These are phyloP conservation scores for Lasiodiplodia theobromae DNA, from an alignment of 2,329 filamentous ascomycete genomes.

Conservation along the genomic window DNA sequence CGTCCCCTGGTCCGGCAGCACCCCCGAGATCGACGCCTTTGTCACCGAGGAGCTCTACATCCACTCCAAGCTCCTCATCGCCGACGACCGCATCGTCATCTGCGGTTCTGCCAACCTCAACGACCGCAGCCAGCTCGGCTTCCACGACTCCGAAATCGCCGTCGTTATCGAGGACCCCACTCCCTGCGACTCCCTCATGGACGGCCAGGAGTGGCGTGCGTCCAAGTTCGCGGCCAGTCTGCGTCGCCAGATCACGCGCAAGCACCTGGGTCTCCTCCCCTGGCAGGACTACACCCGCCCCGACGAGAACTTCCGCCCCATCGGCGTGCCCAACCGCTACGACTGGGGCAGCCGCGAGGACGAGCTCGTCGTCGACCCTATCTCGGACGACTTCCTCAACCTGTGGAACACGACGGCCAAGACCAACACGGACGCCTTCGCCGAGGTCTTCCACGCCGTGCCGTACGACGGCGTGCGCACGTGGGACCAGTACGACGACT, in stretches of 20 bases:
- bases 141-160: slow-evolving; percentile 89
- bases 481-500: slow-evolving; percentile 77
- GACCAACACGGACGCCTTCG: slow-evolving; percentile 82
- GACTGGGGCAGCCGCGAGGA: slow-evolving; percentile 57
- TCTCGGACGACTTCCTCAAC: slow-evolving; percentile 70
- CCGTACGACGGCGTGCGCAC: slow-evolving; percentile 72
- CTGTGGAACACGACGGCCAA: slow-evolving; percentile 78
- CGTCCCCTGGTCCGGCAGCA: slow-evolving; percentile 65
- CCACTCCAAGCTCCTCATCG: slow-evolving; percentile 77
- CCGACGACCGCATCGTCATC: slow-evolving; percentile 81
- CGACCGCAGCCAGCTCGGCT: slow-evolving; percentile 78
- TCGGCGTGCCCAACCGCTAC: slow-evolving; percentile 62
- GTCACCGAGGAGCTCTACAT: slow-evolving; percentile 70
- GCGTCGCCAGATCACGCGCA: slow-evolving; percentile 85
- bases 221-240: slow-evolving; percentile 80
- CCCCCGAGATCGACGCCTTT: slow-evolving; percentile 66
- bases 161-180: slow-evolving; percentile 83
- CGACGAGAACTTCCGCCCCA: slow-evolving; percentile 64
- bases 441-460: slow-evolving; percentile 80
- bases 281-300: slow-evolving; percentile 72
- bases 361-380: slow-evolving; percentile 73
- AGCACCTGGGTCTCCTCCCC: slow-evolving; percentile 84
- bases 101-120: slow-evolving; percentile 78
- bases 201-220: slow-evolving; percentile 73
- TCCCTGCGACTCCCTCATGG: slow-evolving; percentile 74